phyloP scores from a whole-genome alignment of 2,329 filamentous ascomycete genomes.

The Cladosporium cucumerinum region DNA sequence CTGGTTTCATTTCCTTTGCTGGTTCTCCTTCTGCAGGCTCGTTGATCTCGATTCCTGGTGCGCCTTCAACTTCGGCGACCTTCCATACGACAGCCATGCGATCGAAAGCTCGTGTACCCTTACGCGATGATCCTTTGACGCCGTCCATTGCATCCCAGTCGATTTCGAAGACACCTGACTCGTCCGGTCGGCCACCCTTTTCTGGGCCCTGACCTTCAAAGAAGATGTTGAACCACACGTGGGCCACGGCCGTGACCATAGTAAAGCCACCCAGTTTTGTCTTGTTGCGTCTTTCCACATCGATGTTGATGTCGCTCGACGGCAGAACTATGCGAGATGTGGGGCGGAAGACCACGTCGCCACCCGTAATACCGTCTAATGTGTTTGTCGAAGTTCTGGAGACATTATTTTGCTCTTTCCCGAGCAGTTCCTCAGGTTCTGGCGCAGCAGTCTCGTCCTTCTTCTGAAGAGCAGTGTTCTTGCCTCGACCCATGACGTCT shows the following conservation, averaged over 20 bases:
- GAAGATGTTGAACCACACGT: conserved; percentile 95
- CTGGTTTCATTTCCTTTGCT: conserved; percentile 65
- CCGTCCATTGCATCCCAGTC: conserved; percentile 84
- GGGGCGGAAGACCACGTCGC: conserved; percentile 77
- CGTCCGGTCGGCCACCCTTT: conserved; percentile 60
- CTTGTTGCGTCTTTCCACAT: conserved; percentile 81
- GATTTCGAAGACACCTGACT: conserved; percentile 68
- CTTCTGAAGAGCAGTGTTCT: conserved; percentile 23
- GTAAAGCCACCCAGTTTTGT: conserved; percentile 71
- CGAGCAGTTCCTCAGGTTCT: conserved; percentile 20
- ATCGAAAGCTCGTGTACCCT: conserved; percentile 79
- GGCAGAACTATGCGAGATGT: conserved; percentile 64
- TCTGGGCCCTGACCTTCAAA: conserved; percentile 82
- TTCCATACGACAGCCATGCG: conserved; percentile 83
- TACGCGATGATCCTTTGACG: conserved; percentile 82
- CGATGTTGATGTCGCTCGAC: conserved; percentile 84
- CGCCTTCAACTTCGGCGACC: conserved; percentile 32
- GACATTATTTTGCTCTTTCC: conserved; percentile 14
- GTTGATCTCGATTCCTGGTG: conserved; percentile 41
- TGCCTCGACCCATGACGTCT: conserved; percentile 40
- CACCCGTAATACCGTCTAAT: conserved; percentile 44
- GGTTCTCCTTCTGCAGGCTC: conserved; percentile 66
- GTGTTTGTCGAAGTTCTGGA: conserved; percentile 6
- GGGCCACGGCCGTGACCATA: conserved; percentile 88
- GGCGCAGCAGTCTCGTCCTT: conserved; percentile 20